A percentile compares a stretch with the other conserved stretches of the same genome.
These are phyloP conservation scores for Cocos nucifera DNA, from an alignment of 176 grass and related monocot genomes.

Conservation along the genomic window DNA sequence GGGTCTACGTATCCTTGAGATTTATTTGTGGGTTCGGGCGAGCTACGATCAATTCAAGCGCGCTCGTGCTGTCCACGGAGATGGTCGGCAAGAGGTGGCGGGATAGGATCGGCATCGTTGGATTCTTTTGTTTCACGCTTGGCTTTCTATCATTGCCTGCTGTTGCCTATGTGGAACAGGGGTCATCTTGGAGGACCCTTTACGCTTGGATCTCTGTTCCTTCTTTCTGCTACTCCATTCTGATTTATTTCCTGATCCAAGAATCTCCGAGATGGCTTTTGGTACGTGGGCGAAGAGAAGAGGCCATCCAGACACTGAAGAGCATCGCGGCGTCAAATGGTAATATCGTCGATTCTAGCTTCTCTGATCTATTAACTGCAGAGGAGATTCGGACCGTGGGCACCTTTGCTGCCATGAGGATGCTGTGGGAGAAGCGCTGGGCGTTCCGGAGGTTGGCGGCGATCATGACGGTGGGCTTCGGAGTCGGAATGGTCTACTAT, in stretches of 20 bases:
- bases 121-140: conserved; percentile 64
- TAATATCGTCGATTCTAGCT: conserved; percentile 55
- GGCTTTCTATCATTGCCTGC: conserved; percentile 82
- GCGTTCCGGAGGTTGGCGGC: conserved; percentile 47
- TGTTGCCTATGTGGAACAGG: conserved; percentile 48
- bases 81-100: conserved; percentile 74
- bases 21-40: conserved; percentile 62
- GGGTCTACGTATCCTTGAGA: conserved; percentile 56
- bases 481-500: conserved; percentile 75
- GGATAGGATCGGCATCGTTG: conserved; percentile 47
- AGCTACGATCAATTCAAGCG: conserved; percentile 50
- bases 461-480: conserved; percentile 53
- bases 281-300: conserved; percentile 64
- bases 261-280: conserved; percentile 92
- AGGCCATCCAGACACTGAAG: conserved; percentile 57
- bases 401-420: conserved; percentile 38
- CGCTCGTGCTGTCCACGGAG: conserved; percentile 77
- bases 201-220: conserved; percentile 72
- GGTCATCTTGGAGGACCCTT: conserved; percentile 53
- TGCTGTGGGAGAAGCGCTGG: conserved; percentile 55
- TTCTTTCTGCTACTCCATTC: conserved; percentile 42
- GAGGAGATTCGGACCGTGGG: background rate
- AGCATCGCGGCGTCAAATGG: conserved; percentile 40
- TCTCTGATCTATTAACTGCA: conserved; percentile 53
- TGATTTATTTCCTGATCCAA: conserved; percentile 41